Base-by-base conservation (phyloP, 2,329 filamentous ascomycete species). In the Fusarium tricinctum region DNA sequence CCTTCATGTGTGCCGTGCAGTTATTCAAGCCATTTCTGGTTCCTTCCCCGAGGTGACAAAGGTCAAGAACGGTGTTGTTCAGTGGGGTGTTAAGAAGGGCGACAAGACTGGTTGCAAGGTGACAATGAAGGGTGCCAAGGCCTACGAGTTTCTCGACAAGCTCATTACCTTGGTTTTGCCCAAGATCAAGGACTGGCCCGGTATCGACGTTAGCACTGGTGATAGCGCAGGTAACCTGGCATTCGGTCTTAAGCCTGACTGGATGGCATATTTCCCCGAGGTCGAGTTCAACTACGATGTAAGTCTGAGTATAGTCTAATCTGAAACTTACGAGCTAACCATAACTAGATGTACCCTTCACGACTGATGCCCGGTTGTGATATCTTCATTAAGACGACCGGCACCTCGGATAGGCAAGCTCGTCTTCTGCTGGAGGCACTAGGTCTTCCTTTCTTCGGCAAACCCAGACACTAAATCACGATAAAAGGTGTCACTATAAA, bases 271-370 rank as follows among this genome's bases (percentile, higher is more conserved):
- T 69, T 99, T 98, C 81, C 96, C 96, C 0, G 96, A 99, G 82
- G 88, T 99, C 45, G 94, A 97, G 80, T 89, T 93, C 73, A 97
- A 97, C 83, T 97, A 96, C 77, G 93, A 97, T 81, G 93, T 97
- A 81, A 86, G 92, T 86, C 13, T 44, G 48, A 59, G 9, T 10
- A 55, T 38, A 15, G 22, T 23, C 28, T 43, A 38, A 3, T 17
- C 30, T 43, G 32, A 10, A 22, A 46, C 35, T 26, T 55, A 32
- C 8, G 45, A 20, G 17, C 52, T 76, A 61, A 74, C 45, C 3
- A 28, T 42, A 10, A 30, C 43, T 46, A 89, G 85, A 85, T 88
- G 81, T 89, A 88, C 74, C 86, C 86, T 44, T 79, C 84, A 56
- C 84, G 84, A 81, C 91, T 96, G 91, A 91, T 97, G 71, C 92